A percentile compares a stretch with the other conserved stretches of the same genome.
These are phyloP conservation scores for Trematosphaeria pertusa DNA, from an alignment of 2,329 filamentous ascomycete species.

Conservation along the genomic window DNA sequence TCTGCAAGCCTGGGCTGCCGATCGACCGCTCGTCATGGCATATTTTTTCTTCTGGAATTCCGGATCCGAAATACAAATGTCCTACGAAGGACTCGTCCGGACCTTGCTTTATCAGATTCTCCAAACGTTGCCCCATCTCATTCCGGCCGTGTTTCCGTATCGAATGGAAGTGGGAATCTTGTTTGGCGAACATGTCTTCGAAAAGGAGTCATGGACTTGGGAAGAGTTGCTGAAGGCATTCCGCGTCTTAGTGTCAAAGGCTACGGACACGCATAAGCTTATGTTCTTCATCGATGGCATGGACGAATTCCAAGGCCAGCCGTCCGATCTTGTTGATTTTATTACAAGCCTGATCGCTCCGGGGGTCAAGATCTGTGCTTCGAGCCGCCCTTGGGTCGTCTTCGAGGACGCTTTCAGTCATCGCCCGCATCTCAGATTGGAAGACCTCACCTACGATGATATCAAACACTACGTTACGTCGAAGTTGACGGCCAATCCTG, in stretches of 20 bases:
- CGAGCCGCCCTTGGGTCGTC: constrained; percentile 31
- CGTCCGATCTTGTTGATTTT: not conserved
- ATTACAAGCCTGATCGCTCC: not conserved
- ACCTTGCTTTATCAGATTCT: not conserved
- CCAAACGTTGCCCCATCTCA: not conserved
- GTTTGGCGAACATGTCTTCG: constrained; percentile 1
- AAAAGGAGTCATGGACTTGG: constrained; percentile 5
- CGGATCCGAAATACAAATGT: constrained; percentile 13
- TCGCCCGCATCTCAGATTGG: constrained; percentile 17
- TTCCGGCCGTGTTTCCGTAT: not conserved
- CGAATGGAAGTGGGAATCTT: not conserved
- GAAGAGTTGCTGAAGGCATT: constrained; percentile 2
- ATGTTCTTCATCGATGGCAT: constrained; percentile 13
- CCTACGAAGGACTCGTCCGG: not conserved
- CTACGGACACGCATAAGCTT: not conserved
- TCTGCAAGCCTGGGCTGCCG: not conserved
- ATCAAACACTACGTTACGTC: constrained; percentile 15
- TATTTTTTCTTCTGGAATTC: constrained; percentile 17
- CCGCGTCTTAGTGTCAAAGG: not conserved
- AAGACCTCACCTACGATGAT: constrained; percentile 14
- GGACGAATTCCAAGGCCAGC: constrained; percentile 12
- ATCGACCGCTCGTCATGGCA: not conserved
- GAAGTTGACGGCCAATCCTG: not conserved
- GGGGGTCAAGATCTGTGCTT: constrained; percentile 31
- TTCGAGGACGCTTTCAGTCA: constrained; percentile 31